Conservation (phyloP, 495 filamentous ascomycete species). For the Jackrogersella minutella region DNA sequence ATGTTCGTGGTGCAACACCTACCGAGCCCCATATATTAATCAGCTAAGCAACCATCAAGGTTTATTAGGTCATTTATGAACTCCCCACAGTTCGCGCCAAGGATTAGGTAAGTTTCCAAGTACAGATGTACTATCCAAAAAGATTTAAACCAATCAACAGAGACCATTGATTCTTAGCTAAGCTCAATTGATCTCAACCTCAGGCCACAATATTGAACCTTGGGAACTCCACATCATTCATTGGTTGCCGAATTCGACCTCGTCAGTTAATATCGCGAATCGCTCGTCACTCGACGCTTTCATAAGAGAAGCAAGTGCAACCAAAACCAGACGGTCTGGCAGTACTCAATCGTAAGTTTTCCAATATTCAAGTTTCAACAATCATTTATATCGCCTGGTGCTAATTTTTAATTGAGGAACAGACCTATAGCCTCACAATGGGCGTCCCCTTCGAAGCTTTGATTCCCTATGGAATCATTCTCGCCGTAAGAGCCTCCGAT, state of each 20-base stretch:
- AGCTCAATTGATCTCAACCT: background rate
- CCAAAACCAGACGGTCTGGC: background rate
- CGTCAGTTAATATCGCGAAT: slow-evolving; percentile 5
- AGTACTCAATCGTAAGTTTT: slow-evolving; percentile 10
- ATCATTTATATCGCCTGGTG: background rate
- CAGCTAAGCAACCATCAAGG: slow-evolving; percentile 9
- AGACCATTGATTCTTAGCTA: background rate
- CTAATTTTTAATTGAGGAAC: slow-evolving; percentile 8
- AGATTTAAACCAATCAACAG: background rate
- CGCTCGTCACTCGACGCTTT: slow-evolving; percentile 12
- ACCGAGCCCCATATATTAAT: slow-evolving; percentile 25
- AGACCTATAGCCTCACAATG: slow-evolving; percentile 64
- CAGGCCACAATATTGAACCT: slow-evolving; percentile 4
- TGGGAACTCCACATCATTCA: too few relatives aligned
- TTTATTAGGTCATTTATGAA: slow-evolving; percentile 2
- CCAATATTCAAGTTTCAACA: background rate
- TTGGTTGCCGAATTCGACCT: slow-evolving; percentile 19
- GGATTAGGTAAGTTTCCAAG: too few relatives aligned
- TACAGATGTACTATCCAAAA: background rate
- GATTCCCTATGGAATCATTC: slow-evolving; percentile 91
- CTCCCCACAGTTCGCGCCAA: background rate
- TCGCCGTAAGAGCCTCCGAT: slow-evolving; percentile 68
- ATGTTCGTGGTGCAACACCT: slow-evolving; percentile 20
- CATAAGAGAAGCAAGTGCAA: slow-evolving; percentile 11
- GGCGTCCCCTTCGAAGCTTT: slow-evolving; percentile 95